A percentile compares a stretch with the other conserved stretches of the same genome.
Evolutionary conservation across 352 stramenopile genomes (phyloP).

Genomic region (Pythium plurisporium): DNA sequence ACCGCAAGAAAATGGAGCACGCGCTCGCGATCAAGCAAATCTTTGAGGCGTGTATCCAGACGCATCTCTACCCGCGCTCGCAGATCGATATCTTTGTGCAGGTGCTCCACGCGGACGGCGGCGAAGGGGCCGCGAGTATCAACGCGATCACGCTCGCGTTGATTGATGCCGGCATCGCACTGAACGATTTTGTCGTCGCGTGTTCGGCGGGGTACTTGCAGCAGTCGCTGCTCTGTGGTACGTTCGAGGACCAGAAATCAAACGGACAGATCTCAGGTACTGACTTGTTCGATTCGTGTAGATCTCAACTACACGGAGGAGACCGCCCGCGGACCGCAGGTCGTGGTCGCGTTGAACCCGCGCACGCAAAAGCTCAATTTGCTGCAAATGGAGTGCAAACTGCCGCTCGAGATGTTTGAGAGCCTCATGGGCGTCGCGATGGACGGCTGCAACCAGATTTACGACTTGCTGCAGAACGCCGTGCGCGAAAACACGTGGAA

Average conservation of each 20-base stretch:
- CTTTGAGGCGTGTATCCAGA: slow-evolving; percentile 89
- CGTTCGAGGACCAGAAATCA: too few species aligned
- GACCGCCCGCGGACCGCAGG: slow-evolving; percentile 77
- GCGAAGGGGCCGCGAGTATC: slow-evolving; percentile 83
- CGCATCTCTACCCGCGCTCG: slow-evolving; percentile 86
- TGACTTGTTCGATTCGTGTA: slow-evolving; percentile 24
- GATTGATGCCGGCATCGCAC: slow-evolving; percentile 88
- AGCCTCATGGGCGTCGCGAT: slow-evolving; percentile 77
- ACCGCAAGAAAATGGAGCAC: slow-evolving; percentile 86
- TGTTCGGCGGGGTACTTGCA: slow-evolving; percentile 89
- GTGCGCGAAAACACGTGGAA: slow-evolving; percentile 84
- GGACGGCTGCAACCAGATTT: slow-evolving; percentile 80
- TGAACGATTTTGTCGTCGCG: slow-evolving; percentile 90
- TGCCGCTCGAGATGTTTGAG: slow-evolving; percentile 86
- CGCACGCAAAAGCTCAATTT: slow-evolving; percentile 83
- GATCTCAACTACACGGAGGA: slow-evolving; percentile 91
- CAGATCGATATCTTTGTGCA: slow-evolving; percentile 93
- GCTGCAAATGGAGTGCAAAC: slow-evolving; percentile 89
- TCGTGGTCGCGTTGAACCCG: slow-evolving; percentile 87
- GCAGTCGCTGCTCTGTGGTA: slow-evolving; percentile 82
- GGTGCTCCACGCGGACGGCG: slow-evolving; percentile 87
- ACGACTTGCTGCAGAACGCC: slow-evolving; percentile 81
- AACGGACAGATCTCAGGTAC: too few species aligned
- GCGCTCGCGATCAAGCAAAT: slow-evolving; percentile 89
- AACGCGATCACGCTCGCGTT: slow-evolving; percentile 90